A percentile compares a stretch with the other conserved stretches of the same genome.
phyloP scores from a whole-genome alignment of 305 asterid genomes.

The Fraxinus sp. region DNA sequence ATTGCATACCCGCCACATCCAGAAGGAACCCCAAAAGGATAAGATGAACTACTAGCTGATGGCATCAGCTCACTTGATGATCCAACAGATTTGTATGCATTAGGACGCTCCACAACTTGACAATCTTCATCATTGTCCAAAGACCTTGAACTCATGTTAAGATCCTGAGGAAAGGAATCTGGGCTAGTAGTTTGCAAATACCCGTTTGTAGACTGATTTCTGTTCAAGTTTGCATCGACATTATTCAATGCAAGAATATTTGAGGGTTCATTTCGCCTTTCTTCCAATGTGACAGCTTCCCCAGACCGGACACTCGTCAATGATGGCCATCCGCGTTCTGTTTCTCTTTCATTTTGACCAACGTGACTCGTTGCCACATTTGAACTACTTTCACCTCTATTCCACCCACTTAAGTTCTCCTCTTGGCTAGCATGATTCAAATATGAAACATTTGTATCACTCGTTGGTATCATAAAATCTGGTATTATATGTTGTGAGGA shows the following conservation, averaged over 20 bases:
- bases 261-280: constrained; percentile 37
- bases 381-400: constrained; percentile 70
- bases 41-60: constrained; percentile 41
- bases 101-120: constrained; percentile 47
- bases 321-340: constrained; percentile 48
- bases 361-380: constrained; percentile 40
- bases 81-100: constrained; percentile 38
- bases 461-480: constrained; percentile 45
- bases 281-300: constrained; percentile 38
- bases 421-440: constrained; percentile 42
- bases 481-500: constrained; percentile 53
- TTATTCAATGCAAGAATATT: constrained; percentile 42
- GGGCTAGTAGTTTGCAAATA: constrained; percentile 41
- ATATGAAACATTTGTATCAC: constrained; percentile 34
- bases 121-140: constrained; percentile 47
- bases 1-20: constrained; percentile 35
- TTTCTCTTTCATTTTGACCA: constrained; percentile 42
- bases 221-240: constrained; percentile 33
- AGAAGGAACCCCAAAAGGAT: constrained; percentile 37
- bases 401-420: constrained; percentile 54
- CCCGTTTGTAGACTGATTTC: constrained; percentile 32
- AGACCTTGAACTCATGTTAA: constrained; percentile 44
- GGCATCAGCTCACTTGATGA: constrained; percentile 42
- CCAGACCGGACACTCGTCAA: constrained; percentile 33
- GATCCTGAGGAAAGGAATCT: constrained; percentile 45